Evolutionary conservation across 768 basidiomycete species (phyloP), one percentile per base, ranked within the genome.

Genomic region (Mycena galericulata): DNA sequence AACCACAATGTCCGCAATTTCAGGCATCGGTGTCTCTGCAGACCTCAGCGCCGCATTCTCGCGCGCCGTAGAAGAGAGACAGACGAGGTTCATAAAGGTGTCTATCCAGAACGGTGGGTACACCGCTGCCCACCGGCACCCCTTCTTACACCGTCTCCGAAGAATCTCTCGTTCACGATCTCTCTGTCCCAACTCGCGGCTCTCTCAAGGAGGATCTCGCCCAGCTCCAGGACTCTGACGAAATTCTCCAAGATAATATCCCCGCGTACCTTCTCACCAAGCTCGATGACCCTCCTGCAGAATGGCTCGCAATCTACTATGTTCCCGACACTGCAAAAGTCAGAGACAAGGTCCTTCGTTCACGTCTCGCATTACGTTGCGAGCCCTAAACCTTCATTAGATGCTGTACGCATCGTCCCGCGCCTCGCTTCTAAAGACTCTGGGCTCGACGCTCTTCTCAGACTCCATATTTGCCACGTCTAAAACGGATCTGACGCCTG

Each of bases 401-500:
- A 97, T 96, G 94, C 83, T 97, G 36, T 96, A 96, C 78, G 94
- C 95, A 24, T 91, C 95, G 4, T 90, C 91, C 1, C 89, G 94
- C 47, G 83, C 84, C 26, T 84, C 89, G 20, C 84, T 96, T 24
- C 84, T 89, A 30, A 94, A 88, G 77, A 82, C 86, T n/a, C 84
- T 97, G 4, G 94, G 94, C 47, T 90, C 95, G 3, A 82, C 88
- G 20, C 77, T 87, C 34, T 94, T 96, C 78, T 86, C 86, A 3
- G 90, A 93, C 76, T 85, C 86, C 40, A 80, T 96, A n/a, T 94
- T 93, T 74, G 94, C 94, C 2, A 94, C 92, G 0, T 85, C 87
- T 59, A 92, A 89, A 76, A 81, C 79, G 15, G 91, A 94, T 71
- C 73, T 92, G 59, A 90, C 88, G 4, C 81, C 89, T 1, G 86